Evolutionary conservation across 768 basidiomycete species (phyloP).

Genomic region (Boletus coccyginus): DNA sequence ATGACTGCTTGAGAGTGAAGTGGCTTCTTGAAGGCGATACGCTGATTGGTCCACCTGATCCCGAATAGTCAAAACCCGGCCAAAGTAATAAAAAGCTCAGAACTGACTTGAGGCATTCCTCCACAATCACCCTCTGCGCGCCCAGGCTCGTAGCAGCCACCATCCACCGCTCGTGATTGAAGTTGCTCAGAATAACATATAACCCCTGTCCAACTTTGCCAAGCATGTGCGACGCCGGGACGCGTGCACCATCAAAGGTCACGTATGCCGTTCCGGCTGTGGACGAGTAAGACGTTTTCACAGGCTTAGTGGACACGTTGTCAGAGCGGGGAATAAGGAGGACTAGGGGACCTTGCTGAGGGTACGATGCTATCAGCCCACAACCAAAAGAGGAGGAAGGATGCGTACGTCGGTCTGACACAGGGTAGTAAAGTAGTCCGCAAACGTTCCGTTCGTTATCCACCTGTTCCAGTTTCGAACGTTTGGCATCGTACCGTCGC

Average conservation of each 20-base stretch:
- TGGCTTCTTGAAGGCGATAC: conserved; percentile 88
- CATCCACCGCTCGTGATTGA: conserved; percentile 92
- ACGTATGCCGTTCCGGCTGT: conserved; percentile 90
- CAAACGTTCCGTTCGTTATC: conserved; percentile 87
- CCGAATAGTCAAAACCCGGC: conserved; percentile 5
- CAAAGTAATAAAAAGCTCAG: neutral
- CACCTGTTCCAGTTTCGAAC: conserved; percentile 47
- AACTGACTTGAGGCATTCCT: conserved; percentile 82
- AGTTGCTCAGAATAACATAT: conserved; percentile 79
- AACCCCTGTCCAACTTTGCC: conserved; percentile 84
- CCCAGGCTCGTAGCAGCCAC: conserved; percentile 67
- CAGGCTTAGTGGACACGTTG: conserved; percentile 77
- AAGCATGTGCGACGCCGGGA: conserved; percentile 84
- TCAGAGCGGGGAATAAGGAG: conserved; percentile 72
- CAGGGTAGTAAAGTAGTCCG: conserved; percentile 81
- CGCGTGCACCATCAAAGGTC: conserved; percentile 76
- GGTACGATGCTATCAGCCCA: conserved; percentile 3
- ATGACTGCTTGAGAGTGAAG: conserved; percentile 82
- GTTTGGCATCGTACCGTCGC: neutral
- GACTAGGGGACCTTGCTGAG: conserved; percentile 68
- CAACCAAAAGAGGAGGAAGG: neutral
- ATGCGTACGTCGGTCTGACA: conserved; percentile 62
- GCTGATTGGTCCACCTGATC: conserved; percentile 80
- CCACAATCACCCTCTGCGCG: conserved; percentile 77
- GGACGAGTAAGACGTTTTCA: conserved; percentile 91